Evolutionary conservation across 805 yeast genomes (phyloP), one percentile per base, ranked within the genome.

Genomic region (Lachancea nothofagi): DNA sequence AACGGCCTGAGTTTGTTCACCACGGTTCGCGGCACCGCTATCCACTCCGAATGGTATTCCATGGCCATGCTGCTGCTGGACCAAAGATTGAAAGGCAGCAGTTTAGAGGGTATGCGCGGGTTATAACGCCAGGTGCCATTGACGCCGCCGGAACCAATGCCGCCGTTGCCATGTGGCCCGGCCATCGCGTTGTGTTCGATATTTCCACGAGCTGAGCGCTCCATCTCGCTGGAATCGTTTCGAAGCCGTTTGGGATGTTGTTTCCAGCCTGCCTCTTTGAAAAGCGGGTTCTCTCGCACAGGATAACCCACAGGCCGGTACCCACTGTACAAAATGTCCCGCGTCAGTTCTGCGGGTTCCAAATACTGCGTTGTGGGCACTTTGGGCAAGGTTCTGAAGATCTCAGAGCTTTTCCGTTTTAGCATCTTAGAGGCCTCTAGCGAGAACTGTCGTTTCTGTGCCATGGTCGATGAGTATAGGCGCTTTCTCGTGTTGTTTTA

Each of bases 21-120:
- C 13, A 54, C 46, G 12, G 47, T 45, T 7, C 46, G 42, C 5
- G 64, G 64, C 3, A 59, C 49, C n/a, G 43, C 45, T 4, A 40
- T 35, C 64, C 64, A 59, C 42, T 59, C 64, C 3, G 59, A 57
- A 30, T 53, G 55, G 36, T 47, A 45, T 40, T 59, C 59, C 62
- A 59, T 54, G 5, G 59, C 62, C 51, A 59, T 45, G 19, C 51
- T 43, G 13, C 58, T 51, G 13, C 53, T 42, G 13, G 54, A 46
- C 64, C 64, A 59, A 42, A 52, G 47, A 25, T 45, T 53, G 39
- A 43, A 49, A 5, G 59, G 61, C 28, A 51, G 31, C 29, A 51
- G 33, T 21, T 46, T 46, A 29, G 36, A 36, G 9, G 58, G 58
- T 19, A 56, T 41, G 14, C 39, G 46, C 2, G 61, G 60, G 15